Evolutionary conservation across 164 flowering plant genomes (phyloP).

Genomic region (Malania oleifera): DNA sequence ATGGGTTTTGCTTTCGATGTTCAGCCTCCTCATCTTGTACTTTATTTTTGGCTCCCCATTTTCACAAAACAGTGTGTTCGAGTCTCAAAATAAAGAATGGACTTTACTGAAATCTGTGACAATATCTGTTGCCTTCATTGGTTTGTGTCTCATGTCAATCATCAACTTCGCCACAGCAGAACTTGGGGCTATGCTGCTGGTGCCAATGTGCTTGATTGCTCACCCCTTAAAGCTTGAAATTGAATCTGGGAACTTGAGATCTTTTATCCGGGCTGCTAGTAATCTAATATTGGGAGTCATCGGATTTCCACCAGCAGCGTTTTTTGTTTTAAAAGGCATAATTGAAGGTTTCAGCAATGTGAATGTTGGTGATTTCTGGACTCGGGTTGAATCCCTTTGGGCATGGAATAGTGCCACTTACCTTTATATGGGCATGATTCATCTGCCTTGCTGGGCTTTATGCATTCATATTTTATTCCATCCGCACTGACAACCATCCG

Average conservation of each 20-base stretch:
- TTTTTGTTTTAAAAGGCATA: conserved; percentile 41
- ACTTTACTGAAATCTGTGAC: conserved; percentile 63
- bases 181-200: conserved; percentile 72
- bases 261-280: conserved; percentile 30
- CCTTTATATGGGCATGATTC: conserved; percentile 64
- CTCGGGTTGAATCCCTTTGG: conserved; percentile 84
- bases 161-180: conserved; percentile 92
- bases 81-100: conserved; percentile 48
- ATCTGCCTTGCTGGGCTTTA: conserved; percentile 69
- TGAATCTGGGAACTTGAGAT: conserved; percentile 23
- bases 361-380: conserved; percentile 69
- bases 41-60: conserved; percentile 39
- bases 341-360: conserved; percentile 33
- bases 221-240: conserved; percentile 53
- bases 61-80: conserved; percentile 11
- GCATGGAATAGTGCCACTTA: conserved; percentile 93
- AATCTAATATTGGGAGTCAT: conserved; percentile 42
- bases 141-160: conserved; percentile 84
- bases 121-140: conserved; percentile 62
- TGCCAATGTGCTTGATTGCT: conserved; percentile 73
- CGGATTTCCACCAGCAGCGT: conserved; percentile 60
- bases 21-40: conserved; percentile 37
- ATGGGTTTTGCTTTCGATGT: conserved; percentile 55
- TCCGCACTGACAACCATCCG: conserved; percentile 25
- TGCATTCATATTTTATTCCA: conserved; percentile 44